Percentiles rank a stretch among this genome's conserved stretches.
Conservation (phyloP, 2,329 filamentous ascomycete species). For the Tolypocladium sp. region DNA sequence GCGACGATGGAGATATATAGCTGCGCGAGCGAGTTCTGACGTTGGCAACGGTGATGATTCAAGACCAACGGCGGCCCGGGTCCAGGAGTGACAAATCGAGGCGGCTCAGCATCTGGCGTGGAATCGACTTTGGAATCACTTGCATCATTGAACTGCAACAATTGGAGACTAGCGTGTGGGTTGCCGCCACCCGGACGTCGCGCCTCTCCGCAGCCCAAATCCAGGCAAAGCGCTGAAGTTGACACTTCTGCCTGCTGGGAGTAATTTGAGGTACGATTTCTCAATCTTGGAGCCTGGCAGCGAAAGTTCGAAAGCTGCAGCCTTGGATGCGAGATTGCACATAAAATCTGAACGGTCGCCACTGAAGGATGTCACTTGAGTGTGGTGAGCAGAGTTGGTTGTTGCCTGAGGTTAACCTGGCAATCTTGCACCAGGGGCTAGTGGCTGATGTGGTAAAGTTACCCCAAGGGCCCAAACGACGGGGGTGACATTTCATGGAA, state of each 20-base stretch:
- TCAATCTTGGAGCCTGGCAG: not conserved
- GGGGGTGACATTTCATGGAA: not conserved
- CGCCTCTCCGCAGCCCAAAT: not conserved
- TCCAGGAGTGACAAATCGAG: not conserved
- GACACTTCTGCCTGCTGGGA: not conserved
- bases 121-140: not conserved
- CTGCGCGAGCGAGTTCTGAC: not conserved
- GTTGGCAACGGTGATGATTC: not conserved
- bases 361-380: not conserved
- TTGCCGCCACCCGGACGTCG: not conserved
- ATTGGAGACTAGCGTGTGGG: not conserved
- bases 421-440: not conserved
- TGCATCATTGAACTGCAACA: not conserved
- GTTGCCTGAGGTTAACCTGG: constrained; percentile 5
- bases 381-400: not conserved
- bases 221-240: not conserved
- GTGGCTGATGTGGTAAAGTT: constrained; percentile 1
- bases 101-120: not conserved
- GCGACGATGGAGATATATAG: not conserved
- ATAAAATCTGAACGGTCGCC: not conserved
- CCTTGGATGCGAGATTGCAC: not conserved
- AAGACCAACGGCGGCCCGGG: not conserved
- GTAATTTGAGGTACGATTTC: not conserved
- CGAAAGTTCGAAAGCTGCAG: not conserved
- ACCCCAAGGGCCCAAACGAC: constrained; percentile 1